Percentiles rank a stretch among this genome's conserved stretches.
phyloP scores from a whole-genome alignment of 2,329 filamentous ascomycete species.

The Pezicula neosporulosa region DNA sequence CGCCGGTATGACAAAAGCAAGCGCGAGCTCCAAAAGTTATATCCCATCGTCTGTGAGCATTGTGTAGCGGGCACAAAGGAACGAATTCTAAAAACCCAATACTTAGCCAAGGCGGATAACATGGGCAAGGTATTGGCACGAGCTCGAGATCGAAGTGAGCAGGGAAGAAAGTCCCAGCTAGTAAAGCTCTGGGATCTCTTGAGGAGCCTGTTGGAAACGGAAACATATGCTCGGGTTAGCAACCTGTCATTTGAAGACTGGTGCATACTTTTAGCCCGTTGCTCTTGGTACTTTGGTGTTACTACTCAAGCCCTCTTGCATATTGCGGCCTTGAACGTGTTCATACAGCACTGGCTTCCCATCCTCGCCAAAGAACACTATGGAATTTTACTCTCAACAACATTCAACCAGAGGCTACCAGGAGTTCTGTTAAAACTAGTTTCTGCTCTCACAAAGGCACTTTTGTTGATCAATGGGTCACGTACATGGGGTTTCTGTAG shows the following conservation, averaged over 20 bases:
- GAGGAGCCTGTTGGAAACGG: not conserved
- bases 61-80: constrained; percentile 74
- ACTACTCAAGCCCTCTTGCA: constrained; percentile 24
- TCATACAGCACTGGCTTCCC: not conserved
- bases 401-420: not conserved
- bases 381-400: not conserved
- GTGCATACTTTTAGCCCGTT: constrained; percentile 11
- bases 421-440: not conserved
- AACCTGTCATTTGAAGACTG: constrained; percentile 5
- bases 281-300: constrained; percentile 22
- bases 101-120: constrained; percentile 54
- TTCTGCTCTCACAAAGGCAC: not conserved
- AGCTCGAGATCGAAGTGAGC: constrained; percentile 61
- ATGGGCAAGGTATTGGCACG: constrained; percentile 12
- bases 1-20: constrained; percentile 67
- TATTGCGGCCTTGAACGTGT: constrained; percentile 8
- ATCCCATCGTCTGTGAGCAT: constrained; percentile 81
- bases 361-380: too few relatives aligned
- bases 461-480: not conserved
- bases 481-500: not conserved
- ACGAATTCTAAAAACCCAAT: constrained; percentile 67
- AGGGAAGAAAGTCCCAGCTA: constrained; percentile 35
- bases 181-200: not conserved
- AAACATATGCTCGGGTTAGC: not conserved
- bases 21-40: constrained; percentile 71